Evolutionary conservation across 305 asterid species (phyloP), one percentile per base, ranked within the genome.

Genomic region (Fraxinus floribunda): DNA sequence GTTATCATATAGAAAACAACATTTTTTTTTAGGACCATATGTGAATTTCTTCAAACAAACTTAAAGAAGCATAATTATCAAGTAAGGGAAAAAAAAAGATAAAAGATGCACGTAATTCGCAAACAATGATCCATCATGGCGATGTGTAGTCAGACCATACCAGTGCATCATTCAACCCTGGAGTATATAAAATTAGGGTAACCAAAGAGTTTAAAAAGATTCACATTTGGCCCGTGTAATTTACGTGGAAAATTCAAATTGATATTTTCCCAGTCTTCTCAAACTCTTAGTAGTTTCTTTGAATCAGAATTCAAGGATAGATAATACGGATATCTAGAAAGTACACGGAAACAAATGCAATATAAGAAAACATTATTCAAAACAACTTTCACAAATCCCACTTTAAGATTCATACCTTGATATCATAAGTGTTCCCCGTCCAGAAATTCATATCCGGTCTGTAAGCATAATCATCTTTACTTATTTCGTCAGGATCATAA

Each of bases 401-500:
- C 80, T 29, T 32, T 68, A 77, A 62, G 39, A 76, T 77, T 41
- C 79, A 75, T 92, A 93, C 99, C 94, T 90, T 92, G 75, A 87
- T 85, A 68, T 90, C 94, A 26, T 93, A 91, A 32, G 91, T 88
- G 91, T 76, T 84, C 76, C 93, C 94, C 0, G 66, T 18, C 81
- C 72, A 74, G 84, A 92, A 88, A 83, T 89, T 92, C 76, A 88
- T 84, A 88, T 95, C 97, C 6, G 95, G 90, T 87, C 98, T 89
- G 86, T 83, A 95, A 77, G 87, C 74, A 86, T 92, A 95, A 89
- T 90, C 86, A 0, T 92, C 93, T 26, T 78, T 85, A 22, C 85
- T 55, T 38, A 93, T 86, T 90, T 93, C 97, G 1, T 81, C 90
- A 0, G 89, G 88, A 79, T 91, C 95, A 72, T 80, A 88, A 81